Conservation (phyloP, 1,139 yeast species). For the Blastobotrys ciferrii region DNA sequence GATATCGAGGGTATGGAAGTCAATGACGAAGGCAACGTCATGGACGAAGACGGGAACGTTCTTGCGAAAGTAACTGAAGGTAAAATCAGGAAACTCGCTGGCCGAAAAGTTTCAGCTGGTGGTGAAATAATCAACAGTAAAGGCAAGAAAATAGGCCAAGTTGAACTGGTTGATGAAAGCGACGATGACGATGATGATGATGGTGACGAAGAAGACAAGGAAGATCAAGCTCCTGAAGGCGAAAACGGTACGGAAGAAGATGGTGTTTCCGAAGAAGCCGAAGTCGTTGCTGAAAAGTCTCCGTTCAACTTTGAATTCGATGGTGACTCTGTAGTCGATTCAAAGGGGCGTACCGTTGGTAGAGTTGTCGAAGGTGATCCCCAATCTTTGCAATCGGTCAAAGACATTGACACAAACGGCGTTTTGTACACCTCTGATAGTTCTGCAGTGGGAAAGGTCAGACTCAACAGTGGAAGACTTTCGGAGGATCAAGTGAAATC, state of each 20-base stretch:
- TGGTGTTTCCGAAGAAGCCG: not conserved
- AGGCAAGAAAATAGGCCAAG: slow-evolving; percentile 10
- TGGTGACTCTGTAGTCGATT: slow-evolving; percentile 3
- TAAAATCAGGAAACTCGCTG: slow-evolving; percentile 9
- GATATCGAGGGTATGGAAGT: slow-evolving; percentile 8
- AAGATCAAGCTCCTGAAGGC: too few species aligned
- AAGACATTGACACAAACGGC: slow-evolving; percentile 1
- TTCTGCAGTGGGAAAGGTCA: not conserved
- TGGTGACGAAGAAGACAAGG: slow-evolving; percentile 2
- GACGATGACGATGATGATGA: not conserved
- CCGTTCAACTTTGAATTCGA: not conserved
- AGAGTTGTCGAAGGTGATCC: slow-evolving; percentile 1
- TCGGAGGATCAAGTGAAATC: not conserved
- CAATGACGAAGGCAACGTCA: slow-evolving; percentile 11
- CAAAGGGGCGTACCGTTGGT: slow-evolving; percentile 3
- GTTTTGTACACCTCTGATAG: not conserved
- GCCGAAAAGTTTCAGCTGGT: slow-evolving; percentile 8
- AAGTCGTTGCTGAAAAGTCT: not conserved
- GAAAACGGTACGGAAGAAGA: not conserved
- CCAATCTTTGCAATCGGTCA: not conserved
- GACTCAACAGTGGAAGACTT: not conserved
- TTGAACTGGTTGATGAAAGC: not conserved
- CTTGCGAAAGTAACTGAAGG: slow-evolving; percentile 13
- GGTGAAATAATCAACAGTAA: slow-evolving; percentile 11
- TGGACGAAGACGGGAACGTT: slow-evolving; percentile 3